A percentile compares a stretch with the other conserved stretches of the same genome.
Conservation (phyloP, 805 yeast species). For the Monosporozyma solicola region DNA sequence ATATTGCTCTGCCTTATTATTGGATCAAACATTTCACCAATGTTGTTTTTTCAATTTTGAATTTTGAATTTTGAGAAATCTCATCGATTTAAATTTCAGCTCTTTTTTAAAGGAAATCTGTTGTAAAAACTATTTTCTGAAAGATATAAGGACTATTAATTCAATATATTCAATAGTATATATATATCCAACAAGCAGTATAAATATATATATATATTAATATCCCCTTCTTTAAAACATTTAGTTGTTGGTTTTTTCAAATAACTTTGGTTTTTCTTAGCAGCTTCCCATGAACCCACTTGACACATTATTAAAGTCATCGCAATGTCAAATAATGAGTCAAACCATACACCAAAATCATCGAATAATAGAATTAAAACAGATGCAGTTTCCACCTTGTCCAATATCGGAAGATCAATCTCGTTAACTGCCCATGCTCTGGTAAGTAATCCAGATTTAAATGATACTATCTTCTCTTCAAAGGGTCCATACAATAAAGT, state of each 20-base stretch:
- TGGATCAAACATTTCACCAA: too few species aligned
- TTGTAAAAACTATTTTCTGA: too few species aligned
- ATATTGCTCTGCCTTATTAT: neutral
- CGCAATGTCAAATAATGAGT: neutral
- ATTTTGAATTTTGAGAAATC: too few species aligned
- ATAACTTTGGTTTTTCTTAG: neutral
- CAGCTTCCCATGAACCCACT: neutral
- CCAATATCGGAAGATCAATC: slow-evolving; percentile 39
- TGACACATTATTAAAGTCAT: neutral
- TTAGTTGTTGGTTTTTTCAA: too few species aligned
- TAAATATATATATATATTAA: too few species aligned
- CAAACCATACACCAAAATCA: neutral
- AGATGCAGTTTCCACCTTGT: slow-evolving; percentile 8
- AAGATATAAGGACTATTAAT: too few species aligned
- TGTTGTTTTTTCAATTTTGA: too few species aligned
- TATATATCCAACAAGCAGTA: too few species aligned
- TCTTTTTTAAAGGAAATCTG: too few species aligned
- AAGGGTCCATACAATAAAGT: slow-evolving; percentile 25
- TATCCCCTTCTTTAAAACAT: too few species aligned
- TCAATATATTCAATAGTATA: too few species aligned
- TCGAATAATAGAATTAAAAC: neutral
- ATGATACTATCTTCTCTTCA: slow-evolving; percentile 27
- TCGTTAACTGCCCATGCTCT: slow-evolving; percentile 50
- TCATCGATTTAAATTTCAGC: too few species aligned
- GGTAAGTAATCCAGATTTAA: slow-evolving; percentile 35